These are phyloP conservation scores for Phycomyces blakesleeanus DNA, from an alignment of 192 early-diverging fungal genomes.

Conservation along the genomic window DNA sequence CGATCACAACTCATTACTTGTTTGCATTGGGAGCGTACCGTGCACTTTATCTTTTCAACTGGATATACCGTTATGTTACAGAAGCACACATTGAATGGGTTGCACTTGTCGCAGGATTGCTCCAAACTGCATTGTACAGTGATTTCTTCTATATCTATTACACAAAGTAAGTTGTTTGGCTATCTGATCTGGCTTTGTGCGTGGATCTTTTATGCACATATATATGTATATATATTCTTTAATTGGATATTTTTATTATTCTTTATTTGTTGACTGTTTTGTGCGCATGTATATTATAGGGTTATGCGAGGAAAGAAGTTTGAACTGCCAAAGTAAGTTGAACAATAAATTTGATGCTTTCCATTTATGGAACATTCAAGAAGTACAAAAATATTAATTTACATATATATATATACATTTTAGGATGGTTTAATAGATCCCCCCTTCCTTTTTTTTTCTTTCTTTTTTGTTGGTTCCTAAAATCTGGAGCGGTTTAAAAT, in stretches of 20 bases:
- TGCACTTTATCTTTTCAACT: conserved; percentile 85
- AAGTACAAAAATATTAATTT: not conserved
- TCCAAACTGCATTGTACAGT: conserved; percentile 93
- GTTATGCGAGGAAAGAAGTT: conserved; percentile 70
- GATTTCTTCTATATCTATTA: conserved; percentile 99
- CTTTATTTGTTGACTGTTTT: too few relatives aligned
- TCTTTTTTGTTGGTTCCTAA: conserved; percentile 49
- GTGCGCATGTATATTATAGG: conserved; percentile 26
- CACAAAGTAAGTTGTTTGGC: conserved; percentile 51
- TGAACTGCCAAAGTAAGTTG: conserved; percentile 56
- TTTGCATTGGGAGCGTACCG: conserved; percentile 95
- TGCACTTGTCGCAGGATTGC: conserved; percentile 82
- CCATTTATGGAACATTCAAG: too few relatives aligned
- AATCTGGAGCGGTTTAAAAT: too few relatives aligned
- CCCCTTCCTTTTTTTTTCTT: conserved; percentile 15
- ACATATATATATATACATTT: too few relatives aligned
- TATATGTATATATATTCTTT: too few relatives aligned
- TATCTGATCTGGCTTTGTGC: conserved; percentile 1
- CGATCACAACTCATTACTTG: conserved; percentile 98
- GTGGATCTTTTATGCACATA: too few relatives aligned
- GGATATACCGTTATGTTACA: conserved; percentile 82
- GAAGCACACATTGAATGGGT: conserved; percentile 62
- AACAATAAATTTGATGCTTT: too few relatives aligned
- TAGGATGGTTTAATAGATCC: conserved; percentile 8
- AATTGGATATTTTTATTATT: too few relatives aligned